These are phyloP conservation scores for Eremomyces bilateralis DNA, from an alignment of 495 filamentous ascomycete genomes.

Conservation along the genomic window DNA sequence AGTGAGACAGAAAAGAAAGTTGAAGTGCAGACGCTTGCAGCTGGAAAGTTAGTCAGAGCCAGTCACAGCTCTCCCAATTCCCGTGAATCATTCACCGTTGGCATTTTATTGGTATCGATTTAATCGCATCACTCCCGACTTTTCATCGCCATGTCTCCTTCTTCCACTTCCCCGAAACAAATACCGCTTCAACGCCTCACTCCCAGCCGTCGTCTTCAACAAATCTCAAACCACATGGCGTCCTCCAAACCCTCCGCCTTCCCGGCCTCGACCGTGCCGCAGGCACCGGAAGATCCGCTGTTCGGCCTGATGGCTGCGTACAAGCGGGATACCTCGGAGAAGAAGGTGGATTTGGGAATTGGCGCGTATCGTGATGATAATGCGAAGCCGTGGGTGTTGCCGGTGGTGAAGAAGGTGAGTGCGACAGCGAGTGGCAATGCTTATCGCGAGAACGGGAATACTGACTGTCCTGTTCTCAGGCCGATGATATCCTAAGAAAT, in stretches of 20 bases:
- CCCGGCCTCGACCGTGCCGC: constrained; percentile 54
- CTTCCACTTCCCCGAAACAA: constrained; percentile 1
- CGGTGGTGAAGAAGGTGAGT: constrained; percentile 83
- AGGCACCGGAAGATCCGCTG: constrained; percentile 85
- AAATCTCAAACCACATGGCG: constrained; percentile 31
- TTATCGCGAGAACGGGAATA: constrained; percentile 2
- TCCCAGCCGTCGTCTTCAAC: constrained; percentile 21
- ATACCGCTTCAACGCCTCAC: constrained; percentile 2
- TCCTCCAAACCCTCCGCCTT: constrained; percentile 38
- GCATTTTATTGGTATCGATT: too few relatives aligned
- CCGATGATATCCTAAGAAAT: constrained; percentile 65
- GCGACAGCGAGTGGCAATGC: neutral
- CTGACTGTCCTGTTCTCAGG: constrained; percentile 28
- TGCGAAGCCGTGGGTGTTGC: constrained; percentile 94
- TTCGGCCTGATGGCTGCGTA: constrained; percentile 87
- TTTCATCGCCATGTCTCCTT: constrained; percentile 3
- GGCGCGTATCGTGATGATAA: constrained; percentile 91
- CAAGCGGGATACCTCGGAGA: constrained; percentile 56
- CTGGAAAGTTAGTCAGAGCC: too few relatives aligned
- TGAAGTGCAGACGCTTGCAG: too few relatives aligned
- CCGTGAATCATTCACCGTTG: too few relatives aligned
- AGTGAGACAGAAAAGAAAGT: too few relatives aligned
- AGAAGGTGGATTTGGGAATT: constrained; percentile 92
- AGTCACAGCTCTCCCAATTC: too few relatives aligned
- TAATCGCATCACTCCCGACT: too few relatives aligned